A percentile compares a stretch with the other conserved stretches of the same genome.
These are phyloP conservation scores for Cocos nucifera DNA, from an alignment of 176 grass and related monocot genomes.

Conservation along the genomic window DNA sequence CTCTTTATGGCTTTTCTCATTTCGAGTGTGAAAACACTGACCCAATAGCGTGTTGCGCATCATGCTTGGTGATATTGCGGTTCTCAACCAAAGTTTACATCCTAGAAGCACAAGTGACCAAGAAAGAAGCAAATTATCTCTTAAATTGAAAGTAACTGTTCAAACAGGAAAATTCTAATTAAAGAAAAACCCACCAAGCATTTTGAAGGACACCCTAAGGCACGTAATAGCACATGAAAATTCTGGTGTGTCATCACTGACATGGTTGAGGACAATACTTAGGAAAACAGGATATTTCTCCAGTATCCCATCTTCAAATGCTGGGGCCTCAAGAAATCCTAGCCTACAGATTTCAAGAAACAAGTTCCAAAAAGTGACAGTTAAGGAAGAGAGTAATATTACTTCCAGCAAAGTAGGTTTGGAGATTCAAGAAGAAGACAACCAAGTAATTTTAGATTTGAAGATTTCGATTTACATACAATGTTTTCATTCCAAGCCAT, in stretches of 20 bases:
- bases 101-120: conserved; percentile 34
- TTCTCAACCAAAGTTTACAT: conserved; percentile 98
- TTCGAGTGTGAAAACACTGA: conserved; percentile 88
- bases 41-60: conserved; percentile 94
- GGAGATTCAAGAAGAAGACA: neutral
- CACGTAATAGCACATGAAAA: conserved; percentile 93
- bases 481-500: conserved; percentile 99
- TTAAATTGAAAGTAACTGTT: conserved; percentile 8
- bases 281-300: conserved; percentile 89
- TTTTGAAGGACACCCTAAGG: conserved; percentile 91
- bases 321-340: conserved; percentile 87
- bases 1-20: conserved; percentile 99
- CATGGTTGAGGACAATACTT: conserved; percentile 85
- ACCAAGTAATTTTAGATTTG: neutral
- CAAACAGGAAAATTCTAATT: conserved; percentile 12
- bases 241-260: conserved; percentile 88
- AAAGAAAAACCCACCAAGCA: conserved; percentile 63
- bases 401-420: no score
- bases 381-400: neutral
- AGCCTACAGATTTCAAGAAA: conserved; percentile 35
- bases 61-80: conserved; percentile 79
- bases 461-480: conserved; percentile 72
- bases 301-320: conserved; percentile 93
- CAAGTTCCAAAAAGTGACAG: neutral
- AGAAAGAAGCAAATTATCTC: conserved; percentile 8